Evolutionary conservation across 257 asterid genomes (phyloP).

Genomic region (Przewalskia tangutica): DNA sequence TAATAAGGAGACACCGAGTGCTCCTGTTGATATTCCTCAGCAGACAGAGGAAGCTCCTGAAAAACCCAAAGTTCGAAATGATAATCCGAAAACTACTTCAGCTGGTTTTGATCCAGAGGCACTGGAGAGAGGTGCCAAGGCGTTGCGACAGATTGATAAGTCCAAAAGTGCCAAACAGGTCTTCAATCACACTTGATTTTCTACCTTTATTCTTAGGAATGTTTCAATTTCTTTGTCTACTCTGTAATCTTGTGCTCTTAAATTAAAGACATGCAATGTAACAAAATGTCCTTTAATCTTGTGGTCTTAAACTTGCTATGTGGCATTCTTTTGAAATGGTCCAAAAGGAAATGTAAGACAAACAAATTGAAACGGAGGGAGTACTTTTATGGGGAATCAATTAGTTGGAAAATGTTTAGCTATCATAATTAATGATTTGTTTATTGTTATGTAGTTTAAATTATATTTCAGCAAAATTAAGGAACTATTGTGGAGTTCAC

Average conservation of each 20-base stretch:
- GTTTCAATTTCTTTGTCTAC: too few species aligned
- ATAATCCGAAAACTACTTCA: conserved; percentile 68
- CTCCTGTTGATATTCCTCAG: conserved; percentile 26
- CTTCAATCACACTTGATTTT: neutral
- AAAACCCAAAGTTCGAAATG: conserved; percentile 47
- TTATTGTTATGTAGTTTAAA: neutral
- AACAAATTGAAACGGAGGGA: too few species aligned
- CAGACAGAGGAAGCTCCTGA: conserved; percentile 18
- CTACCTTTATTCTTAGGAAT: neutral
- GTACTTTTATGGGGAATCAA: neutral
- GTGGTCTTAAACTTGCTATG: too few species aligned
- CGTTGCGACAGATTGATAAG: conserved; percentile 34
- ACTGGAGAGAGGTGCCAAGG: conserved; percentile 63
- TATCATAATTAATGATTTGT: neutral
- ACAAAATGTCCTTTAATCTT: too few species aligned
- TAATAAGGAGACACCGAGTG: conserved; percentile 6
- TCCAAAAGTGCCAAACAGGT: conserved; percentile 62
- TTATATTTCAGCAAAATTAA: neutral
- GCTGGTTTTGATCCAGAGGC: conserved; percentile 91
- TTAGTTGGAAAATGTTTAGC: neutral
- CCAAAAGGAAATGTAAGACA: too few species aligned
- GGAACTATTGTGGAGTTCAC: neutral
- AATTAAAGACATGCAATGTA: too few species aligned
- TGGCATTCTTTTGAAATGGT: too few species aligned
- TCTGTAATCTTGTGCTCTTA: too few species aligned